Evolutionary conservation across 2,329 filamentous ascomycete genomes (phyloP), one percentile per base, ranked within the genome.

Genomic region (Emergomyces orientalis): DNA sequence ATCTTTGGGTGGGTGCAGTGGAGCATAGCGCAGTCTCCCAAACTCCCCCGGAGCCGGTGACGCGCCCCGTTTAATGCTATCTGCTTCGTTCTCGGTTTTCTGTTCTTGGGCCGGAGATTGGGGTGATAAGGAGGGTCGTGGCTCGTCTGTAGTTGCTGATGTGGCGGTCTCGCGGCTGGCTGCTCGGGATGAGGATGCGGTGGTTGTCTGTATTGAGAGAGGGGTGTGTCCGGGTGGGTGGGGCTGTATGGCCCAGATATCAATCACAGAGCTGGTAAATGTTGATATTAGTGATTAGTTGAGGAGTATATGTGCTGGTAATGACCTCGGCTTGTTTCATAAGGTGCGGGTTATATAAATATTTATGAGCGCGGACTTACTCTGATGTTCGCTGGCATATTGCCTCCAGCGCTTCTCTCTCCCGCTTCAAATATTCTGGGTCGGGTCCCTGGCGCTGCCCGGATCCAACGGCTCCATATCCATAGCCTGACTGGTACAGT

Each of bases 381-480:
- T 79, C 77, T n/a, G 77, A 79, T 61, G 77, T 74, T 57, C 75
- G 71, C 66, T 79, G 77, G 67, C 77, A 79, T 65, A 79, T 79
- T 4, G 76, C 74, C 64, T 79, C 77, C 49, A 79, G 67, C 8
- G 76, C 77, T 67, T 79, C 77, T 51, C 76, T 70, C 65, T 79
- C 77, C 43, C 76, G 75, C 64, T 74, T 76, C 64, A 76, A 65
- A 62, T 74, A 73, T 65, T 78, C 76, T 6, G 76, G 71, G 67
- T 79, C 77, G 3, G 75, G 73, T 37, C 77, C 73, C 61, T 72
- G 72, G 32, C 67, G 66, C 19, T 73, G 72, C 22, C 69, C 67
- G 27, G 75, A 70, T 56, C 74, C 74, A 32, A 77, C 71, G 2
- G 75, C 72, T 6, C 76, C 76, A 58, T 78, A 78, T 61, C 75